Conservation (phyloP, 1,139 yeast genomes). For the Hansenula sp. region DNA sequence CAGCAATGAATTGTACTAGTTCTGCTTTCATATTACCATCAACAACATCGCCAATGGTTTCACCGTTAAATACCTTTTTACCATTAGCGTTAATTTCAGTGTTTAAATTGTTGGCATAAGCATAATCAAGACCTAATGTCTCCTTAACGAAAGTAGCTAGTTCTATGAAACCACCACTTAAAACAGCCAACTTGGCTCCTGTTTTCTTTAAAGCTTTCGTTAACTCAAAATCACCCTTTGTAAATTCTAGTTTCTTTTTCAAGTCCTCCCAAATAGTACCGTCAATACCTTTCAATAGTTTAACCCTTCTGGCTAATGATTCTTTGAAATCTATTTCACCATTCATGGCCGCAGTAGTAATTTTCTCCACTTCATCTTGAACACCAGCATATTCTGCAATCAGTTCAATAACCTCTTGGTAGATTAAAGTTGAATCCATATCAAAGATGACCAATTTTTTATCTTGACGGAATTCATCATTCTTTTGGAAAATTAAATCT, state of each 20-base stretch:
- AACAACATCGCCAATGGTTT: slow-evolving; percentile 71
- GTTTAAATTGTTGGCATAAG: slow-evolving; percentile 76
- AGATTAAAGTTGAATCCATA: slow-evolving; percentile 96
- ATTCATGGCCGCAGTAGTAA: slow-evolving; percentile 95
- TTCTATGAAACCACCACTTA: slow-evolving; percentile 94
- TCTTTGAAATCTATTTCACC: slow-evolving; percentile 92
- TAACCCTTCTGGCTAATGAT: slow-evolving; percentile 73
- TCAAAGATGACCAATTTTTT: slow-evolving; percentile 83
- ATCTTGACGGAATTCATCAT: slow-evolving; percentile 37
- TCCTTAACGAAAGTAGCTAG: slow-evolving; percentile 74
- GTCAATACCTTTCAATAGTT: slow-evolving; percentile 75
- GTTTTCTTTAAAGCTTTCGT: slow-evolving; percentile 55
- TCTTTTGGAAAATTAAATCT: slow-evolving; percentile 45
- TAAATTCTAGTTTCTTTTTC: slow-evolving; percentile 62
- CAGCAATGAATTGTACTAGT: slow-evolving; percentile 64
- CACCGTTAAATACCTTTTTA: slow-evolving; percentile 40
- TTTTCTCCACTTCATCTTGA: slow-evolving; percentile 69
- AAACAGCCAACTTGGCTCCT: slow-evolving; percentile 77
- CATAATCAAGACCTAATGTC: slow-evolving; percentile 74
- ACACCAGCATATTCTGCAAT: slow-evolving; percentile 88
- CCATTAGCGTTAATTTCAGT: slow-evolving; percentile 46
- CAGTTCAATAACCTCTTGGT: slow-evolving; percentile 94
- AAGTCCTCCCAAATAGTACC: slow-evolving; percentile 75
- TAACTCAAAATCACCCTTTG: slow-evolving; percentile 79
- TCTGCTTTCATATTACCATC: slow-evolving; percentile 84